Evolutionary conservation across 768 basidiomycete species (phyloP).

Genomic region (Kwoniella sp.): DNA sequence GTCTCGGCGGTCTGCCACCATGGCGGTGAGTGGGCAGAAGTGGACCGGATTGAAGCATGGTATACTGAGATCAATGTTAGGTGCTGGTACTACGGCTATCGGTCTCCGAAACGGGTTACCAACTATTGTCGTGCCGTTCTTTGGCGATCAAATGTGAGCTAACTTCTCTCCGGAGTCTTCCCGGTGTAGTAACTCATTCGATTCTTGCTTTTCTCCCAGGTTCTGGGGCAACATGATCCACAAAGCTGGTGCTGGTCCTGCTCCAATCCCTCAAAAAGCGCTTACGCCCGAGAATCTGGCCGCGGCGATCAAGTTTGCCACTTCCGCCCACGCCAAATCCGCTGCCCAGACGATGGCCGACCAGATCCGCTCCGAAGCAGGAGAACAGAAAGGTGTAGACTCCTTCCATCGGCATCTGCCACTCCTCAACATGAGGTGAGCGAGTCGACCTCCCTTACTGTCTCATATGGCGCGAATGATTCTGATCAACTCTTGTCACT

Average conservation of each 20-base stretch:
- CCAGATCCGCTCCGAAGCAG: conserved; percentile 61
- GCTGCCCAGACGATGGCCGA: conserved; percentile 63
- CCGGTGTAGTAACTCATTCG: background rate
- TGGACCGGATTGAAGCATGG: background rate
- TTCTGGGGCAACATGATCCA: conserved; percentile 66
- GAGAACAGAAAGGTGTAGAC: conserved; percentile 57
- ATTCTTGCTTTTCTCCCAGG: conserved; percentile 13
- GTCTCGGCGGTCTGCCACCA: conserved; percentile 67
- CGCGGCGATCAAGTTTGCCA: conserved; percentile 63
- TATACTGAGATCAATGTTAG: conserved; percentile 19
- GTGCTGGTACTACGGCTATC: conserved; percentile 69
- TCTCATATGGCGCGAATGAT: background rate
- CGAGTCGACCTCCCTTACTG: background rate
- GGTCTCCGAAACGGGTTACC: conserved; percentile 66
- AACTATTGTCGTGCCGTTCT: conserved; percentile 68
- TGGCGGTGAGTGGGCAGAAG: conserved; percentile 57
- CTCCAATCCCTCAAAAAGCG: conserved; percentile 64
- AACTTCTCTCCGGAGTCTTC: conserved; percentile 2
- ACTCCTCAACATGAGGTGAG: conserved; percentile 64
- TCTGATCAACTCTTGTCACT: background rate
- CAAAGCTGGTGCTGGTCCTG: conserved; percentile 66
- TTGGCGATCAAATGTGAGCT: conserved; percentile 63
- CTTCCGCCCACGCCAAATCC: conserved; percentile 60
- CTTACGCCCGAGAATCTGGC: conserved; percentile 61
- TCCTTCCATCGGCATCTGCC: conserved; percentile 68